Conservation (phyloP, 2,329 filamentous ascomycete genomes). For the Thielaviopsis euricoi region DNA sequence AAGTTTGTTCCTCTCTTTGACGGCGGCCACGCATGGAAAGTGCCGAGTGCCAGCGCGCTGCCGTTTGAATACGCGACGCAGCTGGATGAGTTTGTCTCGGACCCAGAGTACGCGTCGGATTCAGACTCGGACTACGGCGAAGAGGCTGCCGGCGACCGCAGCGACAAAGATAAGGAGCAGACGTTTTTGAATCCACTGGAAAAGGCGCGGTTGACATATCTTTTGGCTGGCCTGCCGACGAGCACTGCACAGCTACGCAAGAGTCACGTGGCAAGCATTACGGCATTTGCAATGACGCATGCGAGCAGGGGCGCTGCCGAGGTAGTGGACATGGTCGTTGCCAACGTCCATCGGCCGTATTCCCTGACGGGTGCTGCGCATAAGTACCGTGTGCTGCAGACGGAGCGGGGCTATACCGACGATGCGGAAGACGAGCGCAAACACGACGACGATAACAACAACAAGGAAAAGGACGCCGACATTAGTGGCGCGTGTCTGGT, state of each 20-base stretch:
- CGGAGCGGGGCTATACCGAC: neutral
- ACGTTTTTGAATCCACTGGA: constrained; percentile 67
- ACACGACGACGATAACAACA: constrained; percentile 21
- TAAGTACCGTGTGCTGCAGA: constrained; percentile 28
- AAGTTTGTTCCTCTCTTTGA: constrained; percentile 57
- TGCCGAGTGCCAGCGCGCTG: constrained; percentile 49
- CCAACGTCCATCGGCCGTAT: constrained; percentile 66
- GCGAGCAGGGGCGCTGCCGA: constrained; percentile 74
- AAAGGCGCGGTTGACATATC: constrained; percentile 67
- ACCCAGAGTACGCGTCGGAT: constrained; percentile 64
- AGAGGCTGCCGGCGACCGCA: constrained; percentile 35
- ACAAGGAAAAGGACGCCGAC: constrained; percentile 33
- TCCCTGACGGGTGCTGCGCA: constrained; percentile 41
- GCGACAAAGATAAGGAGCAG: constrained; percentile 28
- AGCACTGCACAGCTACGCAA: constrained; percentile 58
- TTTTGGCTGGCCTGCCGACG: constrained; percentile 69
- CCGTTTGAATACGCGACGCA: constrained; percentile 65
- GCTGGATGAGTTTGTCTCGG: constrained; percentile 65
- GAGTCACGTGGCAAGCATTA: constrained; percentile 73
- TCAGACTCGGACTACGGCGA: constrained; percentile 58
- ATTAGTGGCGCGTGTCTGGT: constrained; percentile 60
- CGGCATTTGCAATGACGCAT: constrained; percentile 77
- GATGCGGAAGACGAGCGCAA: constrained; percentile 16
- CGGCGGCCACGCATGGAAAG: constrained; percentile 59
- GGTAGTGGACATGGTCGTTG: constrained; percentile 73